phyloP scores from a whole-genome alignment of 768 basidiomycete species.

The Boletus reticulatus region DNA sequence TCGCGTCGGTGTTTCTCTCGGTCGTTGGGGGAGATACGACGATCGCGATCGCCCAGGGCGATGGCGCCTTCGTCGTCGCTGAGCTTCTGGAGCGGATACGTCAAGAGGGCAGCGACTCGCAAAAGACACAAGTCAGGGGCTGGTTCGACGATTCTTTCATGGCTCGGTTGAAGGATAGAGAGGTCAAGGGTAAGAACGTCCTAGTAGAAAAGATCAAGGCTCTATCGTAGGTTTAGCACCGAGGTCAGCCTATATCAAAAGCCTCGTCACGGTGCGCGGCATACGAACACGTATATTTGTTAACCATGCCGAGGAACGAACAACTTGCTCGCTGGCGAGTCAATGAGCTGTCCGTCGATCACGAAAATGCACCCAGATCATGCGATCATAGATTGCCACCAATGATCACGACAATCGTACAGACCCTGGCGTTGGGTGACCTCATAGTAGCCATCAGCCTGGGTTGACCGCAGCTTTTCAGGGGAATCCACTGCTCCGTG shows the following conservation, averaged over 20 bases:
- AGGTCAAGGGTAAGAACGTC: conserved; percentile 70
- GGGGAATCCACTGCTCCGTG: no score
- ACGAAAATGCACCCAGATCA: no score
- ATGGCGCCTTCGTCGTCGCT: conserved; percentile 74
- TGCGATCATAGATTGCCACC: no score
- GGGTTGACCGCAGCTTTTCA: no score
- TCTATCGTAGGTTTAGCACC: conserved; percentile 21
- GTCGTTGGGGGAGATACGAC: conserved; percentile 51
- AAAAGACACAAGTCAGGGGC: conserved; percentile 44
- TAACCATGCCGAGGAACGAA: neutral
- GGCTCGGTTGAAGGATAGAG: conserved; percentile 48
- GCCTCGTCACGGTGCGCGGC: neutral
- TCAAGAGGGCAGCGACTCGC: conserved; percentile 38
- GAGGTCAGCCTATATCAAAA: conserved; percentile 9
- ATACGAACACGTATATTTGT: neutral
- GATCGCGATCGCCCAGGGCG: conserved; percentile 53
- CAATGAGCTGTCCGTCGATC: no score
- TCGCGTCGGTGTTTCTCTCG: conserved; percentile 58
- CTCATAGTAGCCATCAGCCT: no score
- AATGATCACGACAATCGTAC: no score
- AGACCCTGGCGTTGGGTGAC: no score
- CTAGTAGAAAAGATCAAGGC: conserved; percentile 55
- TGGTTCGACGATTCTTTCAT: conserved; percentile 58
- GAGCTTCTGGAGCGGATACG: conserved; percentile 64
- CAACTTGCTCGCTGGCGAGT: neutral